These are phyloP conservation scores for Stagonosporopsis chrysanthemi DNA, from an alignment of 2,329 filamentous ascomycete genomes.

Conservation along the genomic window DNA sequence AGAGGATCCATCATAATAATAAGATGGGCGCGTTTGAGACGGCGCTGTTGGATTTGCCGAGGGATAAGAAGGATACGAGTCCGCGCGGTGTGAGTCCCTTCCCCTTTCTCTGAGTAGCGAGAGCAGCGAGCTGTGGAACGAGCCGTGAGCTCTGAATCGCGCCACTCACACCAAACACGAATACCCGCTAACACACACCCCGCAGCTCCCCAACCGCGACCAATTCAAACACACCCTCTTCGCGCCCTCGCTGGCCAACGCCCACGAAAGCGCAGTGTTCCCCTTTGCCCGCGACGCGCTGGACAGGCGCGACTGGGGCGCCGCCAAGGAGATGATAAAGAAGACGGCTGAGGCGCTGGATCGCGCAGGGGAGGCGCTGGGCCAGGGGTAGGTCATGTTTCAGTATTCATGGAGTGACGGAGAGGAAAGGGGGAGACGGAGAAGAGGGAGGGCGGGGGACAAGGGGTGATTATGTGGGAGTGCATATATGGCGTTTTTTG, in stretches of 20 bases:
- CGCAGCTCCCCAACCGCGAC: conserved; percentile 74
- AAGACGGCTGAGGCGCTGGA: conserved; percentile 74
- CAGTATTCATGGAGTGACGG: no score
- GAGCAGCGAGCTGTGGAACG: conserved; percentile 3
- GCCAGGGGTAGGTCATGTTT: not conserved
- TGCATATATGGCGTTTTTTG: no score
- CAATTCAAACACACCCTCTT: conserved; percentile 96
- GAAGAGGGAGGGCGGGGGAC: no score
- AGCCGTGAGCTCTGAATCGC: no score
- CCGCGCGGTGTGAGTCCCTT: conserved; percentile 67
- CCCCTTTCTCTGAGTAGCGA: no score
- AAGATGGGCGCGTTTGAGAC: conserved; percentile 84
- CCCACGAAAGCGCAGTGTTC: conserved; percentile 71
- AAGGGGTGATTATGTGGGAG: no score
- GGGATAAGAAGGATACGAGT: conserved; percentile 53
- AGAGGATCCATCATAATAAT: conserved; percentile 78
- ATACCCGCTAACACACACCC: no score
- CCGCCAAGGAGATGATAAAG: conserved; percentile 72
- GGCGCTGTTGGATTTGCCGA: conserved; percentile 77
- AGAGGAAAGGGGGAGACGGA: no score
- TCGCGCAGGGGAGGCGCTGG: conserved; percentile 63
- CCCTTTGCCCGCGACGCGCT: conserved; percentile 86
- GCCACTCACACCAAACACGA: no score
- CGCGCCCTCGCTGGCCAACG: conserved; percentile 80
- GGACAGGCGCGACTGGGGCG: conserved; percentile 72